These are phyloP conservation scores for Fraxinus sp. DNA, from an alignment of 305 asterid species.

Conservation along the genomic window DNA sequence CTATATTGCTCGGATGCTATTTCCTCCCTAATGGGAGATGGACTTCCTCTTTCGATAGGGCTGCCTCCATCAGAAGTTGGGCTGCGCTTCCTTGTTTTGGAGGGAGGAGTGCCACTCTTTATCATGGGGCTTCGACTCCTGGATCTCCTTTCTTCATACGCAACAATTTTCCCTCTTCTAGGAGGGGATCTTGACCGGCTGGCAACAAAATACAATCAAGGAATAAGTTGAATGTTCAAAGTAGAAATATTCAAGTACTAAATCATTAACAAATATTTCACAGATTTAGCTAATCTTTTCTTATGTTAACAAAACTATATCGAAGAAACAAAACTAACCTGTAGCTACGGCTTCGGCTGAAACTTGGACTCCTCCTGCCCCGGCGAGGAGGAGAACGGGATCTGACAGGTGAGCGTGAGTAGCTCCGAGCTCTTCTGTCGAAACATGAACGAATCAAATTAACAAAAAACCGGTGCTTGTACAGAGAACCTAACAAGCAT, in stretches of 20 bases:
- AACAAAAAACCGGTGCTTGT: neutral
- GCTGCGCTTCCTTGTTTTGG: constrained; percentile 58
- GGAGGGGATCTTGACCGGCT: constrained; percentile 89
- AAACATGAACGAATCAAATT: constrained; percentile 9
- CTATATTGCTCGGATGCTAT: neutral
- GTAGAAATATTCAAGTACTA: neutral
- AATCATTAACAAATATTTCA: neutral
- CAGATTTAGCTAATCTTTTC: neutral
- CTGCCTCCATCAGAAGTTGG: constrained; percentile 52
- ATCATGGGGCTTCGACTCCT: constrained; percentile 63
- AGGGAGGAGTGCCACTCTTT: constrained; percentile 39
- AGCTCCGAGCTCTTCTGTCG: constrained; percentile 64
- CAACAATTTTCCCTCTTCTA: constrained; percentile 52
- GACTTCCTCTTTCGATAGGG: constrained; percentile 37
- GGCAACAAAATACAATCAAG: neutral
- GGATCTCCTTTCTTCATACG: constrained; percentile 49
- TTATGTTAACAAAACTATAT: neutral
- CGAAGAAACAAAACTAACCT: constrained; percentile 37
- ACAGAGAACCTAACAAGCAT: neutral
- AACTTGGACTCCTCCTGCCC: constrained; percentile 68
- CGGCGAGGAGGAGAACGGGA: constrained; percentile 78
- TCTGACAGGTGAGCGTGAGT: constrained; percentile 84
- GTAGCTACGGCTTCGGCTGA: constrained; percentile 84
- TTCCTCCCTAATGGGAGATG: neutral
- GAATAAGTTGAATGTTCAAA: neutral